A percentile compares a stretch with the other conserved stretches of the same genome.
Conservation (phyloP, 2,329 filamentous ascomycete species). For the Seiridium unicorne region DNA sequence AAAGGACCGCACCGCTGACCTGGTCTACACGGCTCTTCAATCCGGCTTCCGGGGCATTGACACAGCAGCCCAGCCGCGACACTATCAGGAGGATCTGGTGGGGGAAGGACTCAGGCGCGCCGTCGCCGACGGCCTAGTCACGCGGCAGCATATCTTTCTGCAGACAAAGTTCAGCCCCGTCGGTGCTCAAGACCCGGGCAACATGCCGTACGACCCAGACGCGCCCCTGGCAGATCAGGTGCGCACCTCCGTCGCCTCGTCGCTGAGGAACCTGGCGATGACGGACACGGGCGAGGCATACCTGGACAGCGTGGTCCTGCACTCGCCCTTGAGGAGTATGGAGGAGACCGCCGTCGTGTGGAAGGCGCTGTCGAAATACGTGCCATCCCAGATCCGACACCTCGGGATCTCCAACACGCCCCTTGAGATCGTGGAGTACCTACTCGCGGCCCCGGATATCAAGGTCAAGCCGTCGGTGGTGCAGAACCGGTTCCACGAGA, state of each 20-base stretch:
- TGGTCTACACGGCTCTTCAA: conserved; percentile 68
- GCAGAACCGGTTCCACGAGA: conserved; percentile 71
- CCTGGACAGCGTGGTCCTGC: conserved; percentile 74
- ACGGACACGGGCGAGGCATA: conserved; percentile 28
- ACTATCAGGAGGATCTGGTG: conserved; percentile 73
- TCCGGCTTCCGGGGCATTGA: conserved; percentile 73
- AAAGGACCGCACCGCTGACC: conserved; percentile 61
- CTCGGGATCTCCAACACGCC: conserved; percentile 76
- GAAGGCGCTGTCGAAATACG: conserved; percentile 63
- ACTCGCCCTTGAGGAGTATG: conserved; percentile 51
- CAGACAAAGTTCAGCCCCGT: conserved; percentile 82
- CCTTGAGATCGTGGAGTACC: conserved; percentile 51
- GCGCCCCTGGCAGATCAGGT: conserved; percentile 64
- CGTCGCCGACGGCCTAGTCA: conserved; percentile 57
- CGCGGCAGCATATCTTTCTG: conserved; percentile 62
- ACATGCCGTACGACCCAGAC: conserved; percentile 61
- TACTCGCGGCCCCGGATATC: conserved; percentile 36
- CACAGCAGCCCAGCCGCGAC: conserved; percentile 74
- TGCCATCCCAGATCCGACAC: conserved; percentile 61
- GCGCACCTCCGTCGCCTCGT: conserved; percentile 63
- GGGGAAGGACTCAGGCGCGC: conserved; percentile 64
- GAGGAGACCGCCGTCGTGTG: conserved; percentile 62
- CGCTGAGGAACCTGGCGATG: conserved; percentile 60
- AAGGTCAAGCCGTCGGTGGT: conserved; percentile 54
- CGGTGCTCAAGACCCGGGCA: conserved; percentile 55